Evolutionary conservation across 192 early-diverging fungal species (phyloP).

Genomic region (Cladochytrium replicatum): DNA sequence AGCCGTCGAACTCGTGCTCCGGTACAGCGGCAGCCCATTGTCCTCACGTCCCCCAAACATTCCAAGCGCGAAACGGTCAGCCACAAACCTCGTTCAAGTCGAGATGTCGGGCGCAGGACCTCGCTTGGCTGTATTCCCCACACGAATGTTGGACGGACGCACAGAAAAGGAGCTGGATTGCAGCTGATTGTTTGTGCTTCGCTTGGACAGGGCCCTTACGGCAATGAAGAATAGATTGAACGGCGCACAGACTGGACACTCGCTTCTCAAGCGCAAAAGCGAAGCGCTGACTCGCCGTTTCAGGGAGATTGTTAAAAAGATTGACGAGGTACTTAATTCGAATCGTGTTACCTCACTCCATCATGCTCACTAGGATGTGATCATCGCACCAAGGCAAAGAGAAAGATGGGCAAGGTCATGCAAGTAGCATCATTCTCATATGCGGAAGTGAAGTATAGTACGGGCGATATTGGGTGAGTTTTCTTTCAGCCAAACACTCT

Average conservation of each 20-base stretch:
- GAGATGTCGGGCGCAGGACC: constrained; percentile 26
- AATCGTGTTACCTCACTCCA: background rate
- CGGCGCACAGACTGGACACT: constrained; percentile 97
- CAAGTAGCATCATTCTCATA: constrained; percentile 96
- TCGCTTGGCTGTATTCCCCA: constrained; percentile 86
- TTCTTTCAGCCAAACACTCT: background rate
- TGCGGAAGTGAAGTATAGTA: constrained; percentile 92
- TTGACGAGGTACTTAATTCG: constrained; percentile 94
- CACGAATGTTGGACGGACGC: too few species aligned
- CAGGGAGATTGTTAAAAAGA: constrained; percentile 87
- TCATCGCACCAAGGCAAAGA: constrained; percentile 86
- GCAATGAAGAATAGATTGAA: constrained; percentile 91
- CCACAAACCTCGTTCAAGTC: too few species aligned
- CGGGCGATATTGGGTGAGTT: constrained; percentile 83
- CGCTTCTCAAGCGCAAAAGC: constrained; percentile 92
- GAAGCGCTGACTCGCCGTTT: constrained; percentile 95
- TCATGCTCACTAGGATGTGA: background rate
- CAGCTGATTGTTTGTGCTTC: too few species aligned
- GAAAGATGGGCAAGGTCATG: constrained; percentile 98
- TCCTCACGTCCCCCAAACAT: too few species aligned
- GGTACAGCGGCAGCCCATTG: too few species aligned
- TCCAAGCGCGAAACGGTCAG: too few species aligned
- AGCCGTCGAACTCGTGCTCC: too few species aligned
- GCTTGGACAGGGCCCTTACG: constrained; percentile 93
- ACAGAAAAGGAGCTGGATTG: too few species aligned